phyloP scores from a whole-genome alignment of 768 basidiomycete species.

The Pleurotus cornucopiae region DNA sequence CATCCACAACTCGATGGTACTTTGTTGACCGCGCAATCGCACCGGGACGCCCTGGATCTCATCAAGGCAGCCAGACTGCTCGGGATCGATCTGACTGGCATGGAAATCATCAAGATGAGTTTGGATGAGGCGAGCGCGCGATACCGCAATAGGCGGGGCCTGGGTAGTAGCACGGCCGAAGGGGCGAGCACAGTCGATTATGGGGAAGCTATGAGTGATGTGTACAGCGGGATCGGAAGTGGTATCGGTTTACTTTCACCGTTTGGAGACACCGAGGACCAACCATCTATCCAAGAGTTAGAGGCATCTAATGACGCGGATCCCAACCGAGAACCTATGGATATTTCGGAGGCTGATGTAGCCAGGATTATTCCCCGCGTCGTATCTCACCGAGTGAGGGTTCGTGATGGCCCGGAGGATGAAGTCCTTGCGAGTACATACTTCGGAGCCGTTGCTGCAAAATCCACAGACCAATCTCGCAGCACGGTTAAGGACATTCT shows the following conservation, averaged over 20 bases:
- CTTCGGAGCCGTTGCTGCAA: constrained; percentile 42
- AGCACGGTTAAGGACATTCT: constrained; percentile 64
- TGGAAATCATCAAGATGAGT: constrained; percentile 41
- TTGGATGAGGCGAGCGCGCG: constrained; percentile 10
- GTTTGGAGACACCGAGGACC: constrained; percentile 2
- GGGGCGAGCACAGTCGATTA: not conserved
- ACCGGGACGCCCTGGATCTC: constrained; percentile 64
- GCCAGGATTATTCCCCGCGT: constrained; percentile 70
- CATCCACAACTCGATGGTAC: constrained; percentile 65
- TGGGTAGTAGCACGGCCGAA: not conserved
- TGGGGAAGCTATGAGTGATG: constrained; percentile 5
- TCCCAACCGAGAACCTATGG: constrained; percentile 24
- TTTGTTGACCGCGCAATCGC: constrained; percentile 57
- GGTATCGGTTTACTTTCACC: constrained; percentile 5
- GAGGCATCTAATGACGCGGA: not conserved
- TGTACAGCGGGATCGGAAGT: constrained; percentile 6
- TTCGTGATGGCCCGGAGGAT: constrained; percentile 66
- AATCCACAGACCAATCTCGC: constrained; percentile 10
- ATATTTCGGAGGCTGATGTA: constrained; percentile 72
- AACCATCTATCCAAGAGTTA: not conserved
- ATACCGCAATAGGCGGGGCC: not conserved
- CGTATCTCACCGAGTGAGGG: constrained; percentile 70
- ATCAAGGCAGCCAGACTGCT: constrained; percentile 64
- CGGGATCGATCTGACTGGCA: constrained; percentile 55
- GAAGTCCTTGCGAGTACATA: constrained; percentile 63